These are phyloP conservation scores for Nymphaea colorata DNA, from an alignment of 164 flowering plant genomes.

Conservation along the genomic window DNA sequence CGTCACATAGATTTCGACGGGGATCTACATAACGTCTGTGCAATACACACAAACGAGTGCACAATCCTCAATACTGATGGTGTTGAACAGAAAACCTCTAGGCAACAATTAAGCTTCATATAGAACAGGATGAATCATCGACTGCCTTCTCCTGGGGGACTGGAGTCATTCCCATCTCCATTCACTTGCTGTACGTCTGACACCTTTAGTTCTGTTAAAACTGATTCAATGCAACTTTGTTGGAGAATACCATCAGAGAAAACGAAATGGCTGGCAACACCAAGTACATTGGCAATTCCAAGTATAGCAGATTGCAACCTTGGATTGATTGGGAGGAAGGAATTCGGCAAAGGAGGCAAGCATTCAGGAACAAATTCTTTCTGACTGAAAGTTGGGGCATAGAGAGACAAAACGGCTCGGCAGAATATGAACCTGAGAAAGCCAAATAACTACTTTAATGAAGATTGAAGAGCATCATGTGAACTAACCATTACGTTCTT, in stretches of 20 bases:
- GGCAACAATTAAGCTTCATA: no score
- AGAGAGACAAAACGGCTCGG: slow-evolving; percentile 45
- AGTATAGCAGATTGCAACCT: slow-evolving; percentile 29
- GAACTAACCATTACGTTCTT: no score
- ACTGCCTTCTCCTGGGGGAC: no score
- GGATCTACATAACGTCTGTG: no score
- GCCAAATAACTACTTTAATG: neutral
- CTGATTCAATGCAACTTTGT: neutral
- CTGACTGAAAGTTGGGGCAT: slow-evolving; percentile 39
- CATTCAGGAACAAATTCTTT: slow-evolving; percentile 63
- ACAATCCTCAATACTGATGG: no score
- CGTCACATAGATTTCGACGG: no score
- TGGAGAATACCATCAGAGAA: slow-evolving; percentile 22
- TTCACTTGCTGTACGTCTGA: no score
- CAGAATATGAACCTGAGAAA: slow-evolving; percentile 66
- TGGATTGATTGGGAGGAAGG: slow-evolving; percentile 29
- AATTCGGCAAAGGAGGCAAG: slow-evolving; percentile 60
- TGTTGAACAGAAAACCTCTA: no score
- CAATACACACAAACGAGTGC: no score
- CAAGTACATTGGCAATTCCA: slow-evolving; percentile 42
- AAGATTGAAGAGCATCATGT: no score
- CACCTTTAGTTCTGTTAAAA: neutral
- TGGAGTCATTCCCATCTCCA: no score
- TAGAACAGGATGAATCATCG: no score
- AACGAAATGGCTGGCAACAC: slow-evolving; percentile 35